phyloP scores from a whole-genome alignment of 75 land plant genomes.

The Cunninghamia lanceolata region DNA sequence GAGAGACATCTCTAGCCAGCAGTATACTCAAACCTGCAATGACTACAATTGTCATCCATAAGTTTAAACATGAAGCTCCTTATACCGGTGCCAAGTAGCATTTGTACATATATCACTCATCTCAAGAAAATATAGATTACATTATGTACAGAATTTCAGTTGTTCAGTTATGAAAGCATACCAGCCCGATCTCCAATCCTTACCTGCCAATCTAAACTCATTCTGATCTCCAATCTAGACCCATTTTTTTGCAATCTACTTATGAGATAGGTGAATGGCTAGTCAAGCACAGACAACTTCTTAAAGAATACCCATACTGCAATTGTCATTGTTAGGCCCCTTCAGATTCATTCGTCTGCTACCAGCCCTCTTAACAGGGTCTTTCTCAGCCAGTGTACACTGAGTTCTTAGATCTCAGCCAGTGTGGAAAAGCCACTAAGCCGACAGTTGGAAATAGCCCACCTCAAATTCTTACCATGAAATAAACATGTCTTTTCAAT shows the following conservation, averaged over 20 bases:
- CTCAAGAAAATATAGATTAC: constrained; percentile 9
- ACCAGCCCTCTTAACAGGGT: neutral
- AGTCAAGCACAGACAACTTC: neutral
- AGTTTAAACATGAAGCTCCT: neutral
- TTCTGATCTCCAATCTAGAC: too few relatives aligned
- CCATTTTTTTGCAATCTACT: neutral
- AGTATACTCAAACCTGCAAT: neutral
- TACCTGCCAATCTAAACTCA: neutral
- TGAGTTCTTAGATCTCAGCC: neutral
- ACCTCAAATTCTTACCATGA: neutral
- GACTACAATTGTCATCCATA: neutral
- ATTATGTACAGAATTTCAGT: neutral
- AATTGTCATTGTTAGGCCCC: neutral
- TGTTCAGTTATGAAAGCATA: neutral
- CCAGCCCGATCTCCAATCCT: neutral
- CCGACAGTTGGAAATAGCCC: neutral
- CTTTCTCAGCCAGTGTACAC: neutral
- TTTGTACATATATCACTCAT: constrained; percentile 11
- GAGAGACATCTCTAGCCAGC: neutral
- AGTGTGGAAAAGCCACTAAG: neutral
- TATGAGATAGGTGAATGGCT: neutral
- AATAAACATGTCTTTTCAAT: neutral
- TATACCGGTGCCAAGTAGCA: neutral
- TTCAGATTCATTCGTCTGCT: neutral
- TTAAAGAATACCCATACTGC: neutral